Percentiles rank a stretch among this genome's conserved stretches.
These are phyloP conservation scores for Microbotryum scabiosae DNA, from an alignment of 1,284 basidiomycete genomes.

Conservation along the genomic window DNA sequence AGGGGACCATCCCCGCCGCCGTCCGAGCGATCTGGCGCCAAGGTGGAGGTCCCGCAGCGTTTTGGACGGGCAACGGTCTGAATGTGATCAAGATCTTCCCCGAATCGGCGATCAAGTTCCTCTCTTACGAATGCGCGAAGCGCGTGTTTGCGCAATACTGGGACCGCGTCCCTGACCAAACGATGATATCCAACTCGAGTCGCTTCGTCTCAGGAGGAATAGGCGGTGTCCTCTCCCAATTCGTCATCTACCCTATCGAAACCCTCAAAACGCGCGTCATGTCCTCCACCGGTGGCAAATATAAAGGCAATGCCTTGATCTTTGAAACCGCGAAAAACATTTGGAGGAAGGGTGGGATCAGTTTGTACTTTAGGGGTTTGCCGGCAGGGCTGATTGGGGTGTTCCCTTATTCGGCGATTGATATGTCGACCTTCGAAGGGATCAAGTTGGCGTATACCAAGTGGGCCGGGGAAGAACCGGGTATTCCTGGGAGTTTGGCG, in stretches of 20 bases:
- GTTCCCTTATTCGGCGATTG: conserved; percentile 42
- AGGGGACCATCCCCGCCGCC: conserved; percentile 58
- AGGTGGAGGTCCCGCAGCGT: conserved; percentile 79
- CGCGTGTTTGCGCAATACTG: conserved; percentile 84
- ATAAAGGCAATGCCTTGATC: conserved; percentile 31
- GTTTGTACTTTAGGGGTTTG: conserved; percentile 85
- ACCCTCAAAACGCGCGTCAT: conserved; percentile 54
- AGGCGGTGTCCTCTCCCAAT: conserved; percentile 88
- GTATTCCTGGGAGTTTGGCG: conserved; percentile 39
- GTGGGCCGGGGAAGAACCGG: conserved; percentile 41
- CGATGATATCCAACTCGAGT: conserved; percentile 82
- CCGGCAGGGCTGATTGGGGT: conserved; percentile 49
- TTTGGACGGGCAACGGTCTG: conserved; percentile 69
- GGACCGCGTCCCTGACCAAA: conserved; percentile 79
- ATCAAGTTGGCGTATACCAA: conserved; percentile 43
- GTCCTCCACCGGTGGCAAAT: conserved; percentile 28
- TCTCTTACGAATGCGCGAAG: conserved; percentile 91
- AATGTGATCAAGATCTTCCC: conserved; percentile 86
- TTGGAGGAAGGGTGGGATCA: conserved; percentile 67
- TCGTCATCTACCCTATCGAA: conserved; percentile 83
- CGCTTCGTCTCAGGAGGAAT: conserved; percentile 93
- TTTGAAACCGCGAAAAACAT: conserved; percentile 55
- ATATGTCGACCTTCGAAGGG: conserved; percentile 43
- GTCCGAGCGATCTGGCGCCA: conserved; percentile 70
- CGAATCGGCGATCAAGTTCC: conserved; percentile 97